Evolutionary conservation across 208 protist genomes (phyloP), one percentile per base, ranked within the genome.

Genomic region (Acanthamoeba triangularis): DNA sequence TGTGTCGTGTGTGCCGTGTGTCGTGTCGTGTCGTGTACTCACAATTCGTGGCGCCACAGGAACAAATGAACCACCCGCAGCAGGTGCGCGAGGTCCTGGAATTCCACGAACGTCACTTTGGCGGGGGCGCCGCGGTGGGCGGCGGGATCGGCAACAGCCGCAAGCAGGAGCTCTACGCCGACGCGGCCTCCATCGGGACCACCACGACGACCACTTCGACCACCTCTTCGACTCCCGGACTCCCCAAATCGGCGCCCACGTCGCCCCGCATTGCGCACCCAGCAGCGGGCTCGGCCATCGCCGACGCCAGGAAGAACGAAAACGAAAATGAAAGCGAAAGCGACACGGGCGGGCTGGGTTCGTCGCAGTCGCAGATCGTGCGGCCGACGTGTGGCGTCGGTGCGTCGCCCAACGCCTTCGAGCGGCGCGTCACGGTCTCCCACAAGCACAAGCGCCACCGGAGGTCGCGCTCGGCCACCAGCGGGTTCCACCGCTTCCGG

Each of bases 71-170:
- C 25, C 84, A 91, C 56, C 56, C 84, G 35, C 30, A 91, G 16
- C 25, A 61, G 28, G 84, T 91, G 52, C 28, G 56, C 16, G 56
- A 91, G 35, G 84, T 91, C 5, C 56, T 91, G 28, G 56, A 69
- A 30, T 91, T 91, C 84, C 84, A 91, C 56, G 84, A 91, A 33
- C 84, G 59, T 2, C 84, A 91, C 41, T 91, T 72, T 69, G 47
- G 84, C 84, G 84, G 84, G 1, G 76, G 35, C 8, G 65, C 23
- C 37, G 33, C 23, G 23, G 25, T 7, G 23, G 25, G 25, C 67
- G 25, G 25, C 67, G 67, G n/a, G 1, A 85, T 85, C 35, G 76
- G 76, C 28, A 56, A 59, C 35, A 56, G 76, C 35, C 76, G 76
- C 76, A 25, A 85, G 44, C 41, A 56, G 47, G 76, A 49, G 23